Base-by-base conservation (phyloP, 225 moss, liverwort and hornwort species). In the Sphagnum contortum region DNA sequence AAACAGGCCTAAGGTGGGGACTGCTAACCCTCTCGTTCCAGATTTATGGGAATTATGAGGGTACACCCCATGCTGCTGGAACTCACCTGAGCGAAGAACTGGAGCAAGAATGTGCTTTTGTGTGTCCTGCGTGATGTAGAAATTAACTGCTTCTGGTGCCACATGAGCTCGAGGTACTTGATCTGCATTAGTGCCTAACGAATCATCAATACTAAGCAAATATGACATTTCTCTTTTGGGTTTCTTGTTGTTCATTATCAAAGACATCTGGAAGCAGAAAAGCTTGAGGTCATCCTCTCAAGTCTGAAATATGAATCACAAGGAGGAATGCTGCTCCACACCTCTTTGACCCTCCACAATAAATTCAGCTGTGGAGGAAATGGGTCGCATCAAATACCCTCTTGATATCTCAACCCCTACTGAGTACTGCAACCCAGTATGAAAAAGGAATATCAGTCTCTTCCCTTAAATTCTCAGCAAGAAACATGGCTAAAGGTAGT, bases 81-180 rank as follows among this genome's bases (percentile, higher is more conserved):
- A 29, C 29, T 29, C 29, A 81, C 98, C 98, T 87, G 93, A 89
- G 64, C 91, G 91, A 63, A 98, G 87, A 44, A 73, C 69, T 61
- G 98, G 89, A 63, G 89, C 75, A 69, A 93, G 77, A 74, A 82
- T 78, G 71, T 98, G 98, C 29, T 91, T 93, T 61, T 93, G 93
- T 45, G 98, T 98, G 76, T 98, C 93, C 71, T 93, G 91, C 45
- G 98, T 98, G 69, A 98, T 93, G 66, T 74, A 98, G 64, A 98
- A 98, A 61, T 91, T 93, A 4, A 91, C 84, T 57, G 84, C 70
- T 69, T 84, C 76, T 2, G 90, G 64, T 57, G 79, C 84, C 55
- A 84, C 66, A 12, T 78, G 68, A 14, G 81, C 64, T 70, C 76
- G 85, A 48, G 87, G 82, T 63, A 98, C 72, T 63, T 62, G 77